Evolutionary conservation across 1,139 yeast species (phyloP), one percentile per base, ranked within the genome.

Genomic region (Saccharomycopsis phalli): DNA sequence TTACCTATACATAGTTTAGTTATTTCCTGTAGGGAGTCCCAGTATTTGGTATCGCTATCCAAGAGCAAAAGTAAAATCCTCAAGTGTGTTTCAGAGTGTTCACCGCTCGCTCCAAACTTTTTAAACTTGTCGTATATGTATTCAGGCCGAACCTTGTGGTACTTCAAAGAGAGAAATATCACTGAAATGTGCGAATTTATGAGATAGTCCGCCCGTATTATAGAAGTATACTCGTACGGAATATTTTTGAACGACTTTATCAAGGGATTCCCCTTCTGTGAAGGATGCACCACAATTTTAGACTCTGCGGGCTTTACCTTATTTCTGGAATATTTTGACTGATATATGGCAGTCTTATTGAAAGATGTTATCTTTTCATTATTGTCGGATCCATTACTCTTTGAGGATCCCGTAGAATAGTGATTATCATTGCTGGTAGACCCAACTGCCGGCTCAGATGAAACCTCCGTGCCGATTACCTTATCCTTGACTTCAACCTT

Each of bases 121-220:
- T 68, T 70, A 38, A 73, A 51, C 36, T 75, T 59, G 38, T 65
- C 68, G 66, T 75, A 73, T 2, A 75, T 63, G 48, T 75, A 74
- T 49, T 74, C 80, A 0, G 81, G 81, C 42, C 71, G 73, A 25
- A 75, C 56, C 51, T 73, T 73, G 50, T 73, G 77, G 51, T 74
- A 75, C 44, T 72, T 70, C 22, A 75, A 54, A 2, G 79, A 71
- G 6, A 75, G 59, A 43, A 74, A 75, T 2, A 74, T 51, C 5
- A 71, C 65, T 49, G 71, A 73, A 29, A 74, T 61, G 7, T 69
- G 68, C 1, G 77, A 69, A 43, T 69, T 74, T 36, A 75, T 67
- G 50, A 71, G 67, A 52, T 74, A 75, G 50, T 75, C 81, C 7
- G 60, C 59, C 29, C 53, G 54, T 21, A 59, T 44, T 27, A 51